These are phyloP conservation scores for Basidiobolus meristosporus DNA, from an alignment of 371 early-diverging fungal species.

Conservation along the genomic window DNA sequence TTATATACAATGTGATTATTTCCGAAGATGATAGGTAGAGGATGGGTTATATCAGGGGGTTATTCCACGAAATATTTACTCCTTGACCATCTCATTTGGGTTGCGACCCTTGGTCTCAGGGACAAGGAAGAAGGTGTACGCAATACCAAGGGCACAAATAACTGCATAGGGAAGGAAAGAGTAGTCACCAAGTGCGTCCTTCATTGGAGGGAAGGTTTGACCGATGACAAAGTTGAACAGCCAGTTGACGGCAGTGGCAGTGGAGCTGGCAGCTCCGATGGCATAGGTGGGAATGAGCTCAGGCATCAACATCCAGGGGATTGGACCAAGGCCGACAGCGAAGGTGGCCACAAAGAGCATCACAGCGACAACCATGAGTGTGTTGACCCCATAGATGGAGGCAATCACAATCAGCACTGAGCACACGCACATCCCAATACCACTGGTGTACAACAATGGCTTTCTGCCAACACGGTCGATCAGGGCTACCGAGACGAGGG, in stretches of 20 bases:
- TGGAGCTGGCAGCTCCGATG: conserved; percentile 32
- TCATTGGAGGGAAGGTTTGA: conserved; percentile 38
- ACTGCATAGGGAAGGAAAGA: conserved; percentile 53
- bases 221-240: conserved; percentile 40
- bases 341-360: conserved; percentile 61
- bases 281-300: conserved; percentile 50
- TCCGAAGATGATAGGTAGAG: no score
- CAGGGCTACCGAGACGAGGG: conserved; percentile 23
- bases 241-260: conserved; percentile 47
- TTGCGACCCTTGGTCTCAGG: conserved; percentile 24
- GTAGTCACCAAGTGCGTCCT: conserved; percentile 28
- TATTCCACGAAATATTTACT: conserved; percentile 1
- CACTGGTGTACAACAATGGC: conserved; percentile 37
- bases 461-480: conserved; percentile 62
- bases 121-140: conserved; percentile 39
- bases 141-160: conserved; percentile 20
- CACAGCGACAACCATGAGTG: conserved; percentile 41
- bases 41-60: no score
- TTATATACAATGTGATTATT: no score
- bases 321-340: conserved; percentile 65
- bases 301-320: conserved; percentile 46
- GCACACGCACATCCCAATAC: conserved; percentile 26
- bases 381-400: conserved; percentile 18
- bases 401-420: conserved; percentile 28
- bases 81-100: background rate